A percentile compares a stretch with the other conserved stretches of the same genome.
These are phyloP conservation scores for Colletotrichum sp. DNA, from an alignment of 2,329 filamentous ascomycete genomes.

Conservation along the genomic window DNA sequence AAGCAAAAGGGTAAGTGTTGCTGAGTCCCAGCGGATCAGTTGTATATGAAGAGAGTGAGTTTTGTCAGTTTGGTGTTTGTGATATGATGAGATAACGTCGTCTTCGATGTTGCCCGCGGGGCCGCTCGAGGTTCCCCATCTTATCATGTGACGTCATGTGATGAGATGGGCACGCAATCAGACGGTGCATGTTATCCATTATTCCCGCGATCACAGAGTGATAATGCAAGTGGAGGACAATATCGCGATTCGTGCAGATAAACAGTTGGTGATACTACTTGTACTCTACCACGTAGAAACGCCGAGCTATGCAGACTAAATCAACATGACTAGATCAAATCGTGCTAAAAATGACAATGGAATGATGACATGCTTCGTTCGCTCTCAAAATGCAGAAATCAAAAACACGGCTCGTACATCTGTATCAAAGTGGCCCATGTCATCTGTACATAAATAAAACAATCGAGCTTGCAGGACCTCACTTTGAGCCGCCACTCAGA, in stretches of 20 bases:
- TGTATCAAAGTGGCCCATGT: neutral
- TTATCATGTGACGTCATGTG: slow-evolving; percentile 14
- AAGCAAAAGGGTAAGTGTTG: too few relatives aligned
- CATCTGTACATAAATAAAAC: neutral
- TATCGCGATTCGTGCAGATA: neutral
- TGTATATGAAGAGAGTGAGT: neutral
- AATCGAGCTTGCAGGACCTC: neutral
- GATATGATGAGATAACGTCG: neutral
- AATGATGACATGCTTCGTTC: neutral
- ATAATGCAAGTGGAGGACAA: neutral
- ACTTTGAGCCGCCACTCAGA: neutral
- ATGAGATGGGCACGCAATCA: neutral
- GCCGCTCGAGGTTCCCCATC: neutral
- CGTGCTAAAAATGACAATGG: neutral
- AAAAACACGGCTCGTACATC: neutral
- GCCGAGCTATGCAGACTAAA: neutral
- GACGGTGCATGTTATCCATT: neutral
- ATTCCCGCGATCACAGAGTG: neutral
- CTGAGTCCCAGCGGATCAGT: neutral
- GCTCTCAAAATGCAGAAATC: neutral
- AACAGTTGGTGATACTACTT: neutral
- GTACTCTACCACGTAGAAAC: neutral
- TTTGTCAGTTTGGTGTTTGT: neutral
- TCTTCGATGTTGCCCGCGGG: neutral
- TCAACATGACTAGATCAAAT: neutral